Conservation (phyloP, 495 filamentous ascomycete species). For the Hapsidospora chrysogenum region DNA sequence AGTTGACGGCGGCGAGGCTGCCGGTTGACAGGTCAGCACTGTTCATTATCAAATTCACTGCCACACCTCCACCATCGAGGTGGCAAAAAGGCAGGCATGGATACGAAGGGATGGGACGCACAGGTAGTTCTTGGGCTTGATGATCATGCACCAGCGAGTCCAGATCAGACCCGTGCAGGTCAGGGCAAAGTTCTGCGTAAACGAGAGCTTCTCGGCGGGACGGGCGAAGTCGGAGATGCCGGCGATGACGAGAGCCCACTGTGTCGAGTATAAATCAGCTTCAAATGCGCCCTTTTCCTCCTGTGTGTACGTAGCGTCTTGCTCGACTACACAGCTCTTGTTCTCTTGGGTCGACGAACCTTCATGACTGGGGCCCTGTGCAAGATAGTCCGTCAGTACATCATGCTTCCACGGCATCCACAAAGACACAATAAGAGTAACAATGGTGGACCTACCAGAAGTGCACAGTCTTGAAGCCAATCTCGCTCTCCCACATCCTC, state of each 20-base stretch:
- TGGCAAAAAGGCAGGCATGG: no score
- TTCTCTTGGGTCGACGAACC: no score
- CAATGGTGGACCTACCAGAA: no score
- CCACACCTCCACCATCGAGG: background rate
- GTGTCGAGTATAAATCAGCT: no score
- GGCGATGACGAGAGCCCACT: conserved; percentile 80
- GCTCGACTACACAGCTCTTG: no score
- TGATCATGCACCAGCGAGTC: conserved; percentile 97
- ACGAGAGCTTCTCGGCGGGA: conserved; percentile 79
- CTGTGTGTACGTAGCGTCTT: no score
- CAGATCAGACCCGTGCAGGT: conserved; percentile 86
- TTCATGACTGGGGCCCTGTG: conserved; percentile 98
- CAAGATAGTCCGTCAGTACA: no score
- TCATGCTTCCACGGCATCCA: no score
- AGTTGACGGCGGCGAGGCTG: conserved; percentile 84
- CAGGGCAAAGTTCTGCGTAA: conserved; percentile 79
- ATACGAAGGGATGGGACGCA: conserved; percentile 32
- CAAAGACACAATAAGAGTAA: no score
- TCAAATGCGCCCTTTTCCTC: no score
- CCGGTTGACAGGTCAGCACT: background rate
- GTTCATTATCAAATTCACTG: no score
- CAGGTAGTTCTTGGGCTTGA: conserved; percentile 83
- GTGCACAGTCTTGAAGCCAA: conserved; percentile 91
- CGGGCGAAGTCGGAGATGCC: conserved; percentile 84
- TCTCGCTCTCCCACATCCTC: conserved; percentile 70